Conservation (phyloP, 352 stramenopile genomes). For the Peronospora tabacina region DNA sequence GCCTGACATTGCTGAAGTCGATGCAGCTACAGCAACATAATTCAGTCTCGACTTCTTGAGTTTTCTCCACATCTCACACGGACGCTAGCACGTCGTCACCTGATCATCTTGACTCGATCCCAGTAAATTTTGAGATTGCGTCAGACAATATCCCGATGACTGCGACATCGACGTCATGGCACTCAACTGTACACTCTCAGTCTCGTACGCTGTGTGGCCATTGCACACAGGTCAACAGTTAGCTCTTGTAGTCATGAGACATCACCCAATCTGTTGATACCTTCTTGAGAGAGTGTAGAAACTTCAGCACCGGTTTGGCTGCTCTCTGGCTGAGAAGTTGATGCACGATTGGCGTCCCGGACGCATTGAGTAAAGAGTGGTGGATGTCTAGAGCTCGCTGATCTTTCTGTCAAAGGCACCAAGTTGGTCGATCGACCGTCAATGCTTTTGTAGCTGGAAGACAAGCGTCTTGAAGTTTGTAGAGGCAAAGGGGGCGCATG, state of each 20-base stretch:
- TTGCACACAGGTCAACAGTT: not conserved
- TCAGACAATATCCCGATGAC: constrained; percentile 29
- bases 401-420: constrained; percentile 1
- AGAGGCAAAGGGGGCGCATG: constrained; percentile 19
- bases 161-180: constrained; percentile 39
- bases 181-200: constrained; percentile 27
- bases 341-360: constrained; percentile 6
- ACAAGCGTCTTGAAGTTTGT: constrained; percentile 13
- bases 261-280: constrained; percentile 6
- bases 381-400: constrained; percentile 4
- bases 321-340: constrained; percentile 17
- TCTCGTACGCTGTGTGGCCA: constrained; percentile 13
- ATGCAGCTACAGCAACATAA: constrained; percentile 11
- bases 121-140: constrained; percentile 31
- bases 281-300: constrained; percentile 28
- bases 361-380: constrained; percentile 15
- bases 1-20: constrained; percentile 18
- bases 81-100: constrained; percentile 11
- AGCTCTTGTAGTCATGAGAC: not conserved
- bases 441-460: not conserved
- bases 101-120: constrained; percentile 26
- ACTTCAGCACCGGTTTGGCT: constrained; percentile 13
- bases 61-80: not conserved
- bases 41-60: not conserved
- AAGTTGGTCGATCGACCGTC: constrained; percentile 1